Conservation (phyloP, 495 filamentous ascomycete species). For the Penicillium angulare region DNA sequence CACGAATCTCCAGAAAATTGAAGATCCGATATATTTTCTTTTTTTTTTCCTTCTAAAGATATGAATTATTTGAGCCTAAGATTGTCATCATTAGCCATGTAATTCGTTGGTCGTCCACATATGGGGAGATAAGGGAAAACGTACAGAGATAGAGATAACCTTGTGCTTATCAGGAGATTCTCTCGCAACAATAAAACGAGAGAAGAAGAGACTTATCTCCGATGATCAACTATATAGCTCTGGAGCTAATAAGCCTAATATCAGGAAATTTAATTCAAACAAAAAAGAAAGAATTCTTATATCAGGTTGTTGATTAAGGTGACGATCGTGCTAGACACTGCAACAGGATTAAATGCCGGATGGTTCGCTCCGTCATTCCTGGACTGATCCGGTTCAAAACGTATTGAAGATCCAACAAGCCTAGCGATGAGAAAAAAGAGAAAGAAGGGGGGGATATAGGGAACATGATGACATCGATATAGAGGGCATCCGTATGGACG, state of each 20-base stretch:
- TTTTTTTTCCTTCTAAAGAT: too few relatives aligned
- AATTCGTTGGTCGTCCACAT: neutral
- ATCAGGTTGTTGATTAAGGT: too few relatives aligned
- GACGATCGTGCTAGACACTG: conserved; percentile 24
- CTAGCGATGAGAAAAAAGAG: neutral
- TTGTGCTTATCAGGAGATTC: conserved; percentile 32
- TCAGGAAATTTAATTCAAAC: neutral
- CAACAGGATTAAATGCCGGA: conserved; percentile 30
- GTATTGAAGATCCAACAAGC: neutral
- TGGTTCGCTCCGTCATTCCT: conserved; percentile 36
- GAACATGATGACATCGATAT: conserved; percentile 22
- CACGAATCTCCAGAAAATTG: neutral
- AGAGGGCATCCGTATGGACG: conserved; percentile 1
- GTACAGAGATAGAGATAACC: conserved; percentile 19
- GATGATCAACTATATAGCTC: conserved; percentile 2
- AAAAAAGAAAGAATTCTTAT: too few relatives aligned
- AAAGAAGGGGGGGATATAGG: neutral
- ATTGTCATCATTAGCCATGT: conserved; percentile 1
- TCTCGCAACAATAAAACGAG: neutral
- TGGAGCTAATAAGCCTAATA: neutral
- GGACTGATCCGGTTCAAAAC: neutral
- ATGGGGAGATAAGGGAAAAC: neutral
- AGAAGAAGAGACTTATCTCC: conserved; percentile 16
- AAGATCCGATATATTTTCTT: neutral
- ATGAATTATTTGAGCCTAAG: neutral